Evolutionary conservation across 768 basidiomycete genomes (phyloP), one percentile per base, ranked within the genome.

Genomic region (Trametopsis cervina): DNA sequence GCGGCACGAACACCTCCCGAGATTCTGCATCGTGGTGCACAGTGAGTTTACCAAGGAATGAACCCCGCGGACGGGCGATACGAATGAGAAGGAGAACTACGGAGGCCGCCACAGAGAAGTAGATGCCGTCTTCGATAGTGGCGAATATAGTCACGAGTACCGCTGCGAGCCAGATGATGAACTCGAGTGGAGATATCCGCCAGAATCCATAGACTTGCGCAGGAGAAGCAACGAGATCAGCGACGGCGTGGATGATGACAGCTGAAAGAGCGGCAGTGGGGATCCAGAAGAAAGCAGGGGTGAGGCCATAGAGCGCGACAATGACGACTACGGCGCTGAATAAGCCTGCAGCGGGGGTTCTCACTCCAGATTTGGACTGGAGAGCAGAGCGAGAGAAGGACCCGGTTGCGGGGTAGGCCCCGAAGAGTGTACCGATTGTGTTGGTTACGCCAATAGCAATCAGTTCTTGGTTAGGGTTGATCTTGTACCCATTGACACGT

Each of bases 361-460:
- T 80, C 12, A 96, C 94, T 38, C 95, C 95, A 0, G 90, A 93
- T 65, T 94, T 97, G 22, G 88, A 81, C 67, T 96, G 92, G 61
- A 98, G 73, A 3, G 95, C 95, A 5, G 91, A 88, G 20, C 95
- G 87, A 39, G 93, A 95, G 76, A 97, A 98, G 0, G 93, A 96
- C 1, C 95, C 95, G 15, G 95, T 98, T 0, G 94, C 89, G 13
- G 95, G 93, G 64, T 95, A 97, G 0, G 92, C 94, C 41, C 68
- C 78, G 62, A 98, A 96, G 58, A 87, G 70, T 20, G 89, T 85
- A 2, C 94, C 94, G 53, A 95, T 61, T 2, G 88, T 89, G 64
- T 94, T 94, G n/a, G 92, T 86, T 23, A 98, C 89, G 18, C 94
- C 94, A 55, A 98, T 96, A 35, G 95, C 92, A 57, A 97, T 88